Evolutionary conservation across 768 basidiomycete species (phyloP), one percentile per base, ranked within the genome.

Genomic region (Lactifluus rugatus): DNA sequence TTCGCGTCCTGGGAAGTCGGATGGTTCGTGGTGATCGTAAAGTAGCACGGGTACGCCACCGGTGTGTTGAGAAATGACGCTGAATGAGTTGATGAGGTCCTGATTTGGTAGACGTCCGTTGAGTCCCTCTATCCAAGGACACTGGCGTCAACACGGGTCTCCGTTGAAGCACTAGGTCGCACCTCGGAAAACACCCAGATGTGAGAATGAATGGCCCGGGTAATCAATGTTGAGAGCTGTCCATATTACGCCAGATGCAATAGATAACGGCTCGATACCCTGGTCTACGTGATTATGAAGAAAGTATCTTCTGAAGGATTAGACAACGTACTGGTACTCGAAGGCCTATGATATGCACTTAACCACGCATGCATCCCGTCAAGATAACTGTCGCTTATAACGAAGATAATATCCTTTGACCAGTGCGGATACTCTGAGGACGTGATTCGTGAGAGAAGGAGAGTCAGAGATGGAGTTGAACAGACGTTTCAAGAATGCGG

Each of bases 101-200:
- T 97, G 93, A 67, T 99, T 99, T 4, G 96, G 93, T 45, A 98
- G 75, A 21, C 93, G 85, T 21, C 93, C 96, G 67, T 98, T 97
- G 3, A 92, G 75, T 13, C 95, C 96, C 78, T 98, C 95, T 98
- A 69, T 14, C 17, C 16, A 16, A 13, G 42, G 11, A 52, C 58
- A 53, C 16, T 16, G 54, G 9, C 49, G 49, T 45, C 11, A 39
- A 42, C 45, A 37, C 1, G 10, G n/a, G 36, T 16, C 11, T 28
- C 13, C 16, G 21, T 45, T 32, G 39, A 52, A 41, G 25, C 41
- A 41, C 39, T 52, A 45, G 39, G 17, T 62, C 84, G 54, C 17
- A 93, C 95, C 95, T 70, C 87, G 89, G 73, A 92, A 97, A 10
- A 98, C 73, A n/a, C 96, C 95, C 2, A 98, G 76, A 67, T 97